Conservation (phyloP, 1,284 basidiomycete genomes). For the Tilletiopsis washingtonensis region DNA sequence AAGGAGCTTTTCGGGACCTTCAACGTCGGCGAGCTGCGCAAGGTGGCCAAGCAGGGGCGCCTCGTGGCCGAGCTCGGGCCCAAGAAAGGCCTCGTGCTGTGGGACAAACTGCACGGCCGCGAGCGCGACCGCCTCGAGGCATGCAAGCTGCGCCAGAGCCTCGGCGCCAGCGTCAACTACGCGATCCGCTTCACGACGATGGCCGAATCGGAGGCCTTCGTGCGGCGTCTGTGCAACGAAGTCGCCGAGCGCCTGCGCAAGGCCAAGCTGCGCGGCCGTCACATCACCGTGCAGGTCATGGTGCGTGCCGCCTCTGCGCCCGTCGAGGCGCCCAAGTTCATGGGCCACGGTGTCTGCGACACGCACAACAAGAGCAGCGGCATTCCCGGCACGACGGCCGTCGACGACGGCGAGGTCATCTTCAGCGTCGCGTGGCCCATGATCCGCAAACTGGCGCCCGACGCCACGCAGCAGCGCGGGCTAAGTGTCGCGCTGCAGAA, state of each 20-base stretch:
- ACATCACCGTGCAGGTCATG: slow-evolving; percentile 70
- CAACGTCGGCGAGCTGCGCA: slow-evolving; percentile 58
- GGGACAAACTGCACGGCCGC: slow-evolving; percentile 71
- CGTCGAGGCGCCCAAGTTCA: slow-evolving; percentile 88
- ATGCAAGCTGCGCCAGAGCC: slow-evolving; percentile 30
- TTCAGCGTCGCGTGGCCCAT: slow-evolving; percentile 71
- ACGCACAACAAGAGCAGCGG: slow-evolving; percentile 67
- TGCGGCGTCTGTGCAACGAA: slow-evolving; percentile 29
- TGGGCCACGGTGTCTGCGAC: slow-evolving; percentile 85
- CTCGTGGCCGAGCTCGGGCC: slow-evolving; percentile 63
- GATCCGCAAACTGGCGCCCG: slow-evolving; percentile 64
- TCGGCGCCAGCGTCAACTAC: slow-evolving; percentile 52
- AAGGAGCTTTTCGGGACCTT: slow-evolving; percentile 66
- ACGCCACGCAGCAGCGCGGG: slow-evolving; percentile 80
- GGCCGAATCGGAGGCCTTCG: slow-evolving; percentile 61
- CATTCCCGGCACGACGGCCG: slow-evolving; percentile 54
- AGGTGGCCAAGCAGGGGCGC: slow-evolving; percentile 1
- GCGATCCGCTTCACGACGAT: slow-evolving; percentile 83
- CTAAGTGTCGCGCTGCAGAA: slow-evolving; percentile 89
- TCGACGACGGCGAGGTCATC: slow-evolving; percentile 64
- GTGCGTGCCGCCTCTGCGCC: slow-evolving; percentile 77
- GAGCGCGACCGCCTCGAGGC: slow-evolving; percentile 70
- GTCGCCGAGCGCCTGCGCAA: slow-evolving; percentile 36
- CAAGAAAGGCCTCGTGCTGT: slow-evolving; percentile 72
- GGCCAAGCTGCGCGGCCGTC: slow-evolving; percentile 69